Conservation (phyloP, 148 eudicot genomes). For the Simmondsia chinensis region DNA sequence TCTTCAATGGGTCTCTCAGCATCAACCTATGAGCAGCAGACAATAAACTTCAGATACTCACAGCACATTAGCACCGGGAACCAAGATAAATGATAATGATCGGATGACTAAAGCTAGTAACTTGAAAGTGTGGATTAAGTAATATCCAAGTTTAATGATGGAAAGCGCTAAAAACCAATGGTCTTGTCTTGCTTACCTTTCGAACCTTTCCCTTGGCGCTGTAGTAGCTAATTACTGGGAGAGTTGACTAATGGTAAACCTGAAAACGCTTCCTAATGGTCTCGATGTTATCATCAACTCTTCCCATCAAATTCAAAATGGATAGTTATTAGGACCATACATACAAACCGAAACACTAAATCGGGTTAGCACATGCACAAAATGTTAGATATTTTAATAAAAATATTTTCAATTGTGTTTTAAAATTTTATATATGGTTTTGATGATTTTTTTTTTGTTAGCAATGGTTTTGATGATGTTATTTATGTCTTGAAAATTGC, state of each 20-base stretch:
- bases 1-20: conserved; percentile 17
- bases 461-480: no score
- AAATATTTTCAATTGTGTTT: no score
- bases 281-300: conserved; percentile 22
- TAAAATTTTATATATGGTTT: no score
- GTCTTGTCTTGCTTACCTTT: conserved; percentile 17
- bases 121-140: no score
- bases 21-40: conserved; percentile 3
- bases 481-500: no score
- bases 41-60: background rate
- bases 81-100: background rate
- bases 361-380: no score
- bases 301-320: conserved; percentile 9
- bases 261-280: conserved; percentile 11
- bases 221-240: conserved; percentile 16
- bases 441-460: no score
- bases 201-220: conserved; percentile 11
- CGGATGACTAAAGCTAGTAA: background rate
- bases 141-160: no score
- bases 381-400: no score
- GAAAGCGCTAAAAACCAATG: no score
- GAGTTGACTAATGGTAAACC: conserved; percentile 13
- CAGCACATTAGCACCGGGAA: background rate
- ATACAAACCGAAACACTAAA: no score
- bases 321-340: background rate